Evolutionary conservation across 2,329 filamentous ascomycete species (phyloP).

Genomic region (Calonectria fujianensis): DNA sequence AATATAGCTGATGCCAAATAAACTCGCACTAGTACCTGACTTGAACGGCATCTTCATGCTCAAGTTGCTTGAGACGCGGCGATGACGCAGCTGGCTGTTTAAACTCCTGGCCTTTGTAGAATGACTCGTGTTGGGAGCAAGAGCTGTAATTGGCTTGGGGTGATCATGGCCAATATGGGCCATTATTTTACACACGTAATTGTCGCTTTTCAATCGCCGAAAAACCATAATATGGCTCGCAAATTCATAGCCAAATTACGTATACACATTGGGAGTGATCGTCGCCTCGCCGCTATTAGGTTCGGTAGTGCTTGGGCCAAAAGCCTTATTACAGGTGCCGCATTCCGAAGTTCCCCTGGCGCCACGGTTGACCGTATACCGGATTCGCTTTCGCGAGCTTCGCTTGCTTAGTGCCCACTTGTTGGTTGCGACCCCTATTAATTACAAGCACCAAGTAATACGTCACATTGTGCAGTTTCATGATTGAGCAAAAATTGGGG

Average conservation of each 20-base stretch:
- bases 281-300: background rate
- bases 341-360: background rate
- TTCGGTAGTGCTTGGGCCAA: background rate
- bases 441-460: background rate
- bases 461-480: background rate
- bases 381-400: background rate
- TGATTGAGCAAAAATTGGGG: background rate
- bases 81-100: background rate
- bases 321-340: background rate
- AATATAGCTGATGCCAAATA: background rate
- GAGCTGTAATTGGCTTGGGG: background rate
- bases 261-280: background rate
- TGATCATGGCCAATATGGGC: background rate
- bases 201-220: background rate
- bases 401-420: background rate
- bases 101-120: background rate
- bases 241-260: background rate
- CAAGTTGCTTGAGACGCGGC: background rate
- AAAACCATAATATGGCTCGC: background rate
- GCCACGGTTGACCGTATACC: background rate
- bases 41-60: background rate
- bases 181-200: too few species aligned
- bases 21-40: background rate
- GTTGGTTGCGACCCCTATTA: slow-evolving; percentile 7
- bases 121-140: background rate